phyloP scores from a whole-genome alignment of 108 stramenopile genomes.

The Nannochloropsis gaditana region DNA sequence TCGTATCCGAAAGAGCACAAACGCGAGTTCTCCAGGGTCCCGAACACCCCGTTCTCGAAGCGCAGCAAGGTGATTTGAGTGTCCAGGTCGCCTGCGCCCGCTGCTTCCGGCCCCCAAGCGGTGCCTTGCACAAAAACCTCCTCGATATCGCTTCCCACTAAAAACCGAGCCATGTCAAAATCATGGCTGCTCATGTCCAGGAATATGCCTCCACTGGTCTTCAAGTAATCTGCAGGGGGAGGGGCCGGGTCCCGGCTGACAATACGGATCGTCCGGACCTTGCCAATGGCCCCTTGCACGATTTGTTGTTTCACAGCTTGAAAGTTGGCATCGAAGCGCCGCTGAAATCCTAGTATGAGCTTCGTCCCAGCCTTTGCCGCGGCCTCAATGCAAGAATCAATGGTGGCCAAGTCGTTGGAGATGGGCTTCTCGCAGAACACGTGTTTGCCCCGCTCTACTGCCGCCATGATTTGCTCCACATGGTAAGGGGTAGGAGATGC shows the following conservation, averaged over 20 bases:
- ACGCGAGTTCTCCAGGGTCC: slow-evolving; percentile 43
- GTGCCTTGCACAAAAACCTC: slow-evolving; percentile 42
- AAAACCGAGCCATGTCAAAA: slow-evolving; percentile 47
- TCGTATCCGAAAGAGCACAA: slow-evolving; percentile 45
- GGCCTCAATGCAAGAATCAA: slow-evolving; percentile 29
- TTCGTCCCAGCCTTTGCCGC: slow-evolving; percentile 36
- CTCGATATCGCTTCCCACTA: slow-evolving; percentile 44
- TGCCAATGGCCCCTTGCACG: slow-evolving; percentile 33
- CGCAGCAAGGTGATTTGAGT: slow-evolving; percentile 34
- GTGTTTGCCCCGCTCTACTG: slow-evolving; percentile 48
- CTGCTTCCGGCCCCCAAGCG: slow-evolving; percentile 40
- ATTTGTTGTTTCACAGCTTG: slow-evolving; percentile 30
- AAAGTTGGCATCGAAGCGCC: slow-evolving; percentile 46
- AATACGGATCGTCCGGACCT: slow-evolving; percentile 44
- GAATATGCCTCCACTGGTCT: slow-evolving; percentile 47
- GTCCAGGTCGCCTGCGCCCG: slow-evolving; percentile 40
- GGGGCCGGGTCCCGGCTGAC: slow-evolving; percentile 43
- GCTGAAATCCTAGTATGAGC: slow-evolving; percentile 47
- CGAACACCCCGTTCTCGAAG: slow-evolving; percentile 47
- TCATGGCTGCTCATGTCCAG: slow-evolving; percentile 51
- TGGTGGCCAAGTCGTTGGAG: slow-evolving; percentile 40
- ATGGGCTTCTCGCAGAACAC: slow-evolving; percentile 47
- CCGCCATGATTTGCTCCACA: slow-evolving; percentile 47
- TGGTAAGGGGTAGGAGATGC: slow-evolving; percentile 44
- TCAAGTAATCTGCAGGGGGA: slow-evolving; percentile 42